Conservation (phyloP, 2,329 filamentous ascomycete genomes). For the Nakataea oryzae region DNA sequence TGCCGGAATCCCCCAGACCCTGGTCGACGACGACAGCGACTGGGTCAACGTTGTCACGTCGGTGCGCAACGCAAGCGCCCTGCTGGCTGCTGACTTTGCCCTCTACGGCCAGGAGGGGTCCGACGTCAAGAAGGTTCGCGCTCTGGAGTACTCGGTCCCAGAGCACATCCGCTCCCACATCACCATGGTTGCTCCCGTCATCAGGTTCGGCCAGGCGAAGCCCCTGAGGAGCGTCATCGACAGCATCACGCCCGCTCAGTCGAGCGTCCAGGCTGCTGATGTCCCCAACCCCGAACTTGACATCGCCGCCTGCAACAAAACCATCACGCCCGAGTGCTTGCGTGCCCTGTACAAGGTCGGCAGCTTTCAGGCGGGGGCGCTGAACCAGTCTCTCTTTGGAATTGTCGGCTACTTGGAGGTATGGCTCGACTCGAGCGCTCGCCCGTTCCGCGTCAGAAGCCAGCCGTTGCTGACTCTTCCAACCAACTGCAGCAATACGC, state of each 20-base stretch:
- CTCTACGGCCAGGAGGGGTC: conserved; percentile 11
- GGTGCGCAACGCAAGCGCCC: conserved; percentile 14
- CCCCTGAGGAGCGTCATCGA: conserved; percentile 13
- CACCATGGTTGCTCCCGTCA: conserved; percentile 34
- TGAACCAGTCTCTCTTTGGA: conserved; percentile 52
- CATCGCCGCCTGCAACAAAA: conserved; percentile 14
- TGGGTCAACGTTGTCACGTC: conserved; percentile 16
- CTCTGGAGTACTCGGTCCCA: conserved; percentile 16
- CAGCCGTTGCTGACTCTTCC: background rate
- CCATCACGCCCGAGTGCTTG: conserved; percentile 32
- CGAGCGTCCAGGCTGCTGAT: conserved; percentile 5
- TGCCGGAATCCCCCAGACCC: conserved; percentile 20
- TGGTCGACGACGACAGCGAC: conserved; percentile 21
- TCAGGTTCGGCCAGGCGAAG: conserved; percentile 27
- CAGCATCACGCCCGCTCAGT: background rate
- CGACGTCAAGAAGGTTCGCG: conserved; percentile 18
- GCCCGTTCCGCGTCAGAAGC: background rate
- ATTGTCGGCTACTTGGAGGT: conserved; percentile 37
- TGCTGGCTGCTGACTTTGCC: conserved; percentile 18
- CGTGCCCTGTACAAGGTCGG: conserved; percentile 32
- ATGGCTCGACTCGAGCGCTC: background rate
- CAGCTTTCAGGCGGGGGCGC: conserved; percentile 40
- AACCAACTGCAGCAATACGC: conserved; percentile 34
- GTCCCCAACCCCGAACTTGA: conserved; percentile 9
- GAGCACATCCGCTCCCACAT: conserved; percentile 25